phyloP scores from a whole-genome alignment of 2,329 filamentous ascomycete genomes.

The Colletotrichum navitas region DNA sequence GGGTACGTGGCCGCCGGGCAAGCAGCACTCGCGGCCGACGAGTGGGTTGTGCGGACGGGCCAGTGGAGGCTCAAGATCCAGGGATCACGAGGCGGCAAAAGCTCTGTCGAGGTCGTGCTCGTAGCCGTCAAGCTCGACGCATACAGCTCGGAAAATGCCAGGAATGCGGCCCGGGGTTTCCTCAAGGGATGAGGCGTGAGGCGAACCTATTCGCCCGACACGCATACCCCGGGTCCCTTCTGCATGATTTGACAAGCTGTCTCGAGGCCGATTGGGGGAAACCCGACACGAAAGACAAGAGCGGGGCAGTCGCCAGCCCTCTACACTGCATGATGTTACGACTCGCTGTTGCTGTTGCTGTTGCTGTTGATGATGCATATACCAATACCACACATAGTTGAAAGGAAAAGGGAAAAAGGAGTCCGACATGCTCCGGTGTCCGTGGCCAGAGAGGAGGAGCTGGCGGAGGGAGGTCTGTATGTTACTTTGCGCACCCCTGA shows the following conservation, averaged over 20 bases:
- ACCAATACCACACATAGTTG: slow-evolving; percentile 16
- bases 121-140: slow-evolving; percentile 83
- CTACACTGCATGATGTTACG: slow-evolving; percentile 31
- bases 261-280: background rate
- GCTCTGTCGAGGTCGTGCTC: slow-evolving; percentile 76
- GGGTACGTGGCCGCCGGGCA: slow-evolving; percentile 39
- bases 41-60: slow-evolving; percentile 76
- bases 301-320: background rate
- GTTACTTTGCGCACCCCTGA: background rate
- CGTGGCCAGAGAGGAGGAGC: background rate
- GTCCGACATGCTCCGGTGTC: background rate
- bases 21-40: slow-evolving; percentile 49
- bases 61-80: slow-evolving; percentile 81
- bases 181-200: slow-evolving; percentile 52
- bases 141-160: slow-evolving; percentile 71
- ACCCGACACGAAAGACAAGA: background rate
- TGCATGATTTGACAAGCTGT: background rate
- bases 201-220: background rate
- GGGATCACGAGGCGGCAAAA: slow-evolving; percentile 60
- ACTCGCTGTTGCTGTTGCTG: slow-evolving; percentile 15
- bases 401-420: background rate
- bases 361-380: slow-evolving; percentile 15
- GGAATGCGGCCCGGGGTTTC: slow-evolving; percentile 77
- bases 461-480: background rate
- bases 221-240: background rate